phyloP scores from a whole-genome alignment of 148 eudicot genomes.

The Vaccinium corymbosum region DNA sequence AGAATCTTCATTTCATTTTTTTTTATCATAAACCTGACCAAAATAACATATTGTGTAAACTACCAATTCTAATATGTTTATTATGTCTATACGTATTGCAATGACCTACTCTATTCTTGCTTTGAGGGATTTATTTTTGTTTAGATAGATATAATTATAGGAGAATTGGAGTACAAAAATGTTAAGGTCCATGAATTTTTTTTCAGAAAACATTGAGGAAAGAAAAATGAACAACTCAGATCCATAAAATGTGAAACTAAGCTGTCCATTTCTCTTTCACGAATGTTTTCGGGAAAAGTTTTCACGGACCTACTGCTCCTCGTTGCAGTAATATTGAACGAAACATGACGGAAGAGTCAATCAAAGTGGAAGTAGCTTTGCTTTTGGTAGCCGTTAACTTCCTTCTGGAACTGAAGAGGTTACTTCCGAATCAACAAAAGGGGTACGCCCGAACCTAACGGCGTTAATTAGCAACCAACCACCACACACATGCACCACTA shows the following conservation, averaged over 20 bases:
- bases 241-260: too few species aligned
- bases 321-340: too few species aligned
- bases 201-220: too few species aligned
- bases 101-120: background rate
- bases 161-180: too few species aligned
- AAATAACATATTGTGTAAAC: background rate
- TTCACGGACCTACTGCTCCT: too few species aligned
- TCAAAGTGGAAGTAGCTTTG: background rate
- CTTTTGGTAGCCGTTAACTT: slow-evolving; percentile 16
- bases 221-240: too few species aligned
- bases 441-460: background rate
- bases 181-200: too few species aligned
- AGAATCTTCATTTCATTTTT: too few species aligned
- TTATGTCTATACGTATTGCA: background rate
- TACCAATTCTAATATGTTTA: background rate
- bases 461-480: slow-evolving; percentile 13
- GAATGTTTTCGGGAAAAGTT: background rate
- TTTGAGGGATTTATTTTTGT: background rate
- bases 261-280: too few species aligned
- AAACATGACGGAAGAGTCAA: background rate
- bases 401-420: background rate
- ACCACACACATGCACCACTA: background rate
- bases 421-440: background rate
- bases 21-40: too few species aligned
- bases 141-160: background rate